Evolutionary conservation across 1,284 basidiomycete genomes (phyloP).

Genomic region (Cutaneotrichosporon curvatum): DNA sequence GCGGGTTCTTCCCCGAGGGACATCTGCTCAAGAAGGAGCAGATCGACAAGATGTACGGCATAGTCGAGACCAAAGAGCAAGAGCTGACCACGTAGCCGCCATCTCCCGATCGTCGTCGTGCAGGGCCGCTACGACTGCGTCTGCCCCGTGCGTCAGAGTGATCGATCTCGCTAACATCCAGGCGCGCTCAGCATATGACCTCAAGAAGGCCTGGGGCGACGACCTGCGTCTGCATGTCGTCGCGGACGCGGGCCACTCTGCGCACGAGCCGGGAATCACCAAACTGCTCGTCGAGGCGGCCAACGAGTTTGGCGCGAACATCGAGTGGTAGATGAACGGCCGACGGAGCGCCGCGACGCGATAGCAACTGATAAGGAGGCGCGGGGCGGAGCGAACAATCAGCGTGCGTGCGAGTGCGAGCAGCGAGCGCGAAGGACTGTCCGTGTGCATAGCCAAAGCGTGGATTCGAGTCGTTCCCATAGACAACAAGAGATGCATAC

Average conservation of each 20-base stretch:
- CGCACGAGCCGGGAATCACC: slow-evolving; percentile 67
- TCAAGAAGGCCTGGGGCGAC: slow-evolving; percentile 80
- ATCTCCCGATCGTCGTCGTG: slow-evolving; percentile 74
- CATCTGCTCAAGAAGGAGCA: slow-evolving; percentile 74
- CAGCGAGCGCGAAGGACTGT: no score
- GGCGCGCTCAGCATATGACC: slow-evolving; percentile 53
- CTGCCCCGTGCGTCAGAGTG: slow-evolving; percentile 45
- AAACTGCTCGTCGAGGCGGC: slow-evolving; percentile 53
- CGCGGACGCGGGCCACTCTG: slow-evolving; percentile 85
- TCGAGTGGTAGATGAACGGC: slow-evolving; percentile 11
- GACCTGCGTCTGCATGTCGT: slow-evolving; percentile 60
- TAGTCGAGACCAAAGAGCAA: no score
- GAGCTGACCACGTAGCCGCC: slow-evolving; percentile 53
- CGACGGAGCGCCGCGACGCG: no score
- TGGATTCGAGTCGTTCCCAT: no score
- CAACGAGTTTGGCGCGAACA: slow-evolving; percentile 8
- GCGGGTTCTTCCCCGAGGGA: slow-evolving; percentile 80
- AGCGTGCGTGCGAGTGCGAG: no score
- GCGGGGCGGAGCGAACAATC: no score
- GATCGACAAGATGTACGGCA: slow-evolving; percentile 86
- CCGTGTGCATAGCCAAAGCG: no score
- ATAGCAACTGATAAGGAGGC: no score
- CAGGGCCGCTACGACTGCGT: slow-evolving; percentile 61
- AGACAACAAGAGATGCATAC: no score
- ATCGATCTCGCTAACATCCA: background rate